Conservation (phyloP, 331 rosid genomes). For the Pyracantha coccinea region DNA sequence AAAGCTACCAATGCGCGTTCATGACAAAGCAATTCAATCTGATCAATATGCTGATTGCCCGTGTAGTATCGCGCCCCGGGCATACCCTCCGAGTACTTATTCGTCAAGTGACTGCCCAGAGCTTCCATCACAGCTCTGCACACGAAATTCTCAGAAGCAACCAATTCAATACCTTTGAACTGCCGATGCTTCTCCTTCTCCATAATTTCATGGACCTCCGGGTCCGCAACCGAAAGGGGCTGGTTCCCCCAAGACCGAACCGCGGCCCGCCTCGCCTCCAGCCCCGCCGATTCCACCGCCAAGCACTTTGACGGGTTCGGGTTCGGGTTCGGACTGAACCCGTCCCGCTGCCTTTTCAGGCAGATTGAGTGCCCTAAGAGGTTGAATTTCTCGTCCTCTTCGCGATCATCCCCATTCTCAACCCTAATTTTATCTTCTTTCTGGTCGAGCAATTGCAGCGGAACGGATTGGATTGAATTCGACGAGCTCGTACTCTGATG, state of each 20-base stretch:
- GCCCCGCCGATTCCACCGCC: slow-evolving; percentile 25
- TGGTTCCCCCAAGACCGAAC: slow-evolving; percentile 64
- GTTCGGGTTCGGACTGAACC: not conserved
- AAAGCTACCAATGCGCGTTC: slow-evolving; percentile 68
- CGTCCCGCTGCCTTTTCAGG: slow-evolving; percentile 43
- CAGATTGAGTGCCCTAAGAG: slow-evolving; percentile 44
- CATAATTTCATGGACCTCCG: slow-evolving; percentile 55
- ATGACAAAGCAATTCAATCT: slow-evolving; percentile 66
- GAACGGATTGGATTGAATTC: slow-evolving; percentile 9
- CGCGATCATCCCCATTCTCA: slow-evolving; percentile 26
- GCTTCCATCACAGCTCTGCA: slow-evolving; percentile 88
- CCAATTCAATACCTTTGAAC: slow-evolving; percentile 58
- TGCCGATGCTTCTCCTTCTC: slow-evolving; percentile 66
- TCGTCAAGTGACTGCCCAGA: slow-evolving; percentile 69
- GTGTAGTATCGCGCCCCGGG: slow-evolving; percentile 64
- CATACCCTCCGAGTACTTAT: slow-evolving; percentile 79
- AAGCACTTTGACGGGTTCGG: slow-evolving; percentile 30
- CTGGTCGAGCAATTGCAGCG: slow-evolving; percentile 28
- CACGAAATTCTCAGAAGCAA: slow-evolving; percentile 78
- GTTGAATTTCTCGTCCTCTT: slow-evolving; percentile 42
- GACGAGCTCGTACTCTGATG: slow-evolving; percentile 11
- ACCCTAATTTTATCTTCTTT: slow-evolving; percentile 27
- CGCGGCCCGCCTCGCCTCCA: slow-evolving; percentile 21
- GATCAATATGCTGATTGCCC: slow-evolving; percentile 61
- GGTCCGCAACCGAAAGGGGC: slow-evolving; percentile 50